Percentiles rank a stretch among this genome's conserved stretches.
Evolutionary conservation across 169 alveolate species (phyloP).

Genomic region (Eimeria brunetti): DNA sequence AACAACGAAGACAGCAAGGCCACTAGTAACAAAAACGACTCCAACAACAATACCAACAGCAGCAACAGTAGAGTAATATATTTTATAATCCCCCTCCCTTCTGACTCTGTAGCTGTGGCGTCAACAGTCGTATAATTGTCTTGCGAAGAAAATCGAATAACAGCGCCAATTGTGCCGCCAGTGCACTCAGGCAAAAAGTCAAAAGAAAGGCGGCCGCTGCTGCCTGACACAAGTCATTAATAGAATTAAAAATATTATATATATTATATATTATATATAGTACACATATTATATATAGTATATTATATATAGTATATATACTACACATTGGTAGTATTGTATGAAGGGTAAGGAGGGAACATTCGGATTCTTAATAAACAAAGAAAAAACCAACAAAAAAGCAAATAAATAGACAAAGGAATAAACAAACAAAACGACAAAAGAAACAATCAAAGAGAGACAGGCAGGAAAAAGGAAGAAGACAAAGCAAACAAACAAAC

Average conservation of each 20-base stretch:
- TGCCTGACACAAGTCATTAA: too few relatives aligned
- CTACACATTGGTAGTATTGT: too few relatives aligned
- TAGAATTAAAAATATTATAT: too few relatives aligned
- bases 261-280: not conserved
- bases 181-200: conserved; percentile 85
- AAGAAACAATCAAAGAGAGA: too few relatives aligned
- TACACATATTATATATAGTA: too few relatives aligned
- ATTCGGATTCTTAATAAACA: too few relatives aligned
- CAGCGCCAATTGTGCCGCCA: conserved; percentile 82
- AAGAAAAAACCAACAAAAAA: too few relatives aligned
- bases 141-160: conserved; percentile 79
- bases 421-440: not conserved
- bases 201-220: conserved; percentile 83
- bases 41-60: too few relatives aligned
- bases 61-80: too few relatives aligned
- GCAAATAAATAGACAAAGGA: not conserved
- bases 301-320: too few relatives aligned
- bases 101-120: conserved; percentile 67
- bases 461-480: not conserved
- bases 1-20: too few relatives aligned
- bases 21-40: not conserved
- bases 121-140: conserved; percentile 79
- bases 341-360: too few relatives aligned
- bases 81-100: not conserved
- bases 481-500: not conserved